Evolutionary conservation across 169 alveolate species (phyloP), one percentile per base, ranked within the genome.

Genomic region (Cystoisospora suis): DNA sequence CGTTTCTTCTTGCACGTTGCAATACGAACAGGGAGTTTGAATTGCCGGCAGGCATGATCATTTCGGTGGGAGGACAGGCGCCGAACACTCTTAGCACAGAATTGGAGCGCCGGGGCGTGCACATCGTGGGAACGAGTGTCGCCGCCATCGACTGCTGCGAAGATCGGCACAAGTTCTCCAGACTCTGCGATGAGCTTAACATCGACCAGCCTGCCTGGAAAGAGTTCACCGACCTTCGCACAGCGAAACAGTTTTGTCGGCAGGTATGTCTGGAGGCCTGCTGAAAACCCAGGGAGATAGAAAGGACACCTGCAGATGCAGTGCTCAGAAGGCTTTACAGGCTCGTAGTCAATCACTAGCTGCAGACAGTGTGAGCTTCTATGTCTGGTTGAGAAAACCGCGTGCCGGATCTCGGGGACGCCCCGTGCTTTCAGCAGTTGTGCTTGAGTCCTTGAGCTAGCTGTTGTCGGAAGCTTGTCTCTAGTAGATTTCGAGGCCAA

Each of bases 201-300:
- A 94, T 97, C 46, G 98, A 97, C 89, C 98, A 97, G 93, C 98
- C 98, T 0, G 91, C 93, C 44, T 97, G 98, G 98, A 95, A 95
- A 45, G 96, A 95, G 89, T 97, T 97, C 90, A 94, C 96, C 32
- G 93, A 90, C 45, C 83, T 96, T 36, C 94, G 95, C 6, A 92
- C 91, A 36, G 96, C 97, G 42, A 86, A 81, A 36, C 92, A 88
- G 69, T 95, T 95, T 92, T 93, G 95, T 47, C 91, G 88, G 53
- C 90, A 91, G 89, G 95, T 89, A 29, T 32, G 85, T 12, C n/a
- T n/a, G n/a, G n/a, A n/a, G n/a, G n/a, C n/a, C n/a, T n/a, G n/a
- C n/a, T n/a, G n/a, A n/a, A n/a, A n/a, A n/a, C n/a, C n/a, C n/a
- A n/a, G n/a, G n/a, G n/a, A n/a, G n/a, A n/a, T n/a, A n/a, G n/a